These are phyloP conservation scores for Glebionis coronaria DNA, from an alignment of 129 eudicot species.

Conservation along the genomic window DNA sequence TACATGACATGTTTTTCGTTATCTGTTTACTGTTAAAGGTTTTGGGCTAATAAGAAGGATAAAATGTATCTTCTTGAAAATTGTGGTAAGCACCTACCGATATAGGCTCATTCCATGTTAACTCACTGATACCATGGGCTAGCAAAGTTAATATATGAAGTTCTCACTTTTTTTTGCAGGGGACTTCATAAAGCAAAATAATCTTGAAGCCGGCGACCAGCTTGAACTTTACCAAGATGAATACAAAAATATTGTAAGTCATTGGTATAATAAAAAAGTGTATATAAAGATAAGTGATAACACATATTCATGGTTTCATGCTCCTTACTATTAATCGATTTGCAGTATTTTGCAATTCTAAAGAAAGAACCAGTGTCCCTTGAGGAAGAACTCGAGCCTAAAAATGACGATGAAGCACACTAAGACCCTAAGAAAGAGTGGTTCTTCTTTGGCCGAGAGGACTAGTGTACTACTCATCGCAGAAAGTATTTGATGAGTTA, in stretches of 20 bases:
- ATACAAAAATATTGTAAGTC: conserved; percentile 19
- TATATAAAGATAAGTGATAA: background rate
- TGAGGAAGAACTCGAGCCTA: conserved; percentile 8
- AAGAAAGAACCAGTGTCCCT: conserved; percentile 14
- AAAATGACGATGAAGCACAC: background rate
- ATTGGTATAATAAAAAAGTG: background rate
- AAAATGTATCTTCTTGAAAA: conserved; percentile 23
- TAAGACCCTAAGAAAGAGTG: too few relatives aligned
- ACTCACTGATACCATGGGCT: background rate
- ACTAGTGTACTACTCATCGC: too few relatives aligned
- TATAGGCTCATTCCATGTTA: conserved; percentile 3
- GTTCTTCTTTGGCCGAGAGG: too few relatives aligned
- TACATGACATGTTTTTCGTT: background rate
- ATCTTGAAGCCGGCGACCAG: conserved; percentile 20
- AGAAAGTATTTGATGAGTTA: too few relatives aligned
- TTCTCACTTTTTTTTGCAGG: conserved; percentile 11
- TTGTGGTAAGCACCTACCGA: conserved; percentile 19
- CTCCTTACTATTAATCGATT: background rate
- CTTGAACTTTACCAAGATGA: conserved; percentile 27
- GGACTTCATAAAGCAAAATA: conserved; percentile 14
- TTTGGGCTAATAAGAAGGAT: conserved; percentile 29
- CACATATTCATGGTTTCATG: background rate
- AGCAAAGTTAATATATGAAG: background rate
- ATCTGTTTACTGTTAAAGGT: conserved; percentile 12
- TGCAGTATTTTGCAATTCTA: conserved; percentile 17